A percentile compares a stretch with the other conserved stretches of the same genome.
Conservation (phyloP, 2,329 filamentous ascomycete species). For the Ciborinia camelliae region DNA sequence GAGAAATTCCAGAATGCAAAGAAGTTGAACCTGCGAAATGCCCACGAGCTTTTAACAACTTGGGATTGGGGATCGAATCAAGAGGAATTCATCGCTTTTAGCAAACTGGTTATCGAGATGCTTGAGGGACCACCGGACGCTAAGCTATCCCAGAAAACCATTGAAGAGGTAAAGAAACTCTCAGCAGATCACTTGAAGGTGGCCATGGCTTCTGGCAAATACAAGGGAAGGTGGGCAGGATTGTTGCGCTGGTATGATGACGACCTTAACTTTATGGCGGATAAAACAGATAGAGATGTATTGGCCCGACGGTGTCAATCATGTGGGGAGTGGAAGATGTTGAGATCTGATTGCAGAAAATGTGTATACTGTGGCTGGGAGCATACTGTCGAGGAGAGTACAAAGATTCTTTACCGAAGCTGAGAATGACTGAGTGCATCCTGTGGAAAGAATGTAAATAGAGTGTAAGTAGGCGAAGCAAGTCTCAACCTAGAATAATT, state of each 20-base stretch:
- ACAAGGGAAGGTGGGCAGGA: slow-evolving; percentile 20
- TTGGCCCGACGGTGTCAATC: slow-evolving; percentile 18
- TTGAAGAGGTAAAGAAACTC: slow-evolving; percentile 3
- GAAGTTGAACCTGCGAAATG: slow-evolving; percentile 14
- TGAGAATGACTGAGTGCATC: not conserved
- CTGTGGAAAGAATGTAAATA: not conserved
- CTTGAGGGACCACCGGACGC: slow-evolving; percentile 18
- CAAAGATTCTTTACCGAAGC: slow-evolving; percentile 12
- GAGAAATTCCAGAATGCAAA: slow-evolving; percentile 19
- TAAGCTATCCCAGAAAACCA: not conserved
- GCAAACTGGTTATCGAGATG: slow-evolving; percentile 19
- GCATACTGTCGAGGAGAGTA: slow-evolving; percentile 18
- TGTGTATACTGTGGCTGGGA: slow-evolving; percentile 21
- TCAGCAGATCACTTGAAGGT: not conserved
- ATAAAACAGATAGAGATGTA: slow-evolving; percentile 20
- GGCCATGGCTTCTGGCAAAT: slow-evolving; percentile 17
- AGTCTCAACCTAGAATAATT: no score
- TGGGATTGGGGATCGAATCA: slow-evolving; percentile 28
- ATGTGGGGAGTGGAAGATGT: slow-evolving; percentile 22
- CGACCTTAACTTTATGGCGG: slow-evolving; percentile 18
- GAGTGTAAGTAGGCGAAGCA: not conserved
- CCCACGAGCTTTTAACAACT: slow-evolving; percentile 23
- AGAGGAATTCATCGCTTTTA: slow-evolving; percentile 24
- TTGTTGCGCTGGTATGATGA: slow-evolving; percentile 22
- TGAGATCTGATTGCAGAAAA: slow-evolving; percentile 20